These are phyloP conservation scores for Rhynchosporium graminicola DNA, from an alignment of 2,329 filamentous ascomycete genomes.

Conservation along the genomic window DNA sequence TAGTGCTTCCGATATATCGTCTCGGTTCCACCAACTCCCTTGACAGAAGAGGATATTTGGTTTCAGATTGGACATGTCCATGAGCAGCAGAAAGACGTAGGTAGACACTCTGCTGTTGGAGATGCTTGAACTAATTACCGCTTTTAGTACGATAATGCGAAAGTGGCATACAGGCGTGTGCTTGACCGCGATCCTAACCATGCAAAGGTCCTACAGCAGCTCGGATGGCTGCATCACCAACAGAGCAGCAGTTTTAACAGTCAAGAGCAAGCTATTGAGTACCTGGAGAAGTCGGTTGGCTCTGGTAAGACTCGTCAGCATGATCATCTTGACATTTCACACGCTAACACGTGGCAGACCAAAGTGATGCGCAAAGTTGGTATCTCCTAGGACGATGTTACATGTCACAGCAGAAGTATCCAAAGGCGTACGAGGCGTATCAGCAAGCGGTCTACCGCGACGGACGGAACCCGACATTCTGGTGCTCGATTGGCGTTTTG, in stretches of 20 bases:
- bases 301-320: conserved; percentile 64
- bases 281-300: conserved; percentile 92
- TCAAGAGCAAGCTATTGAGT: conserved; percentile 95
- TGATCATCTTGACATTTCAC: conserved; percentile 30
- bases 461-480: conserved; percentile 96
- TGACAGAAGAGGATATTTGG: conserved; percentile 98
- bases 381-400: conserved; percentile 96
- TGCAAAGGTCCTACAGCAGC: conserved; percentile 95
- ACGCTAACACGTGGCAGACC: conserved; percentile 61
- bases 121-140: conserved; percentile 30
- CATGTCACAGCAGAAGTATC: conserved; percentile 99
- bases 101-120: conserved; percentile 43
- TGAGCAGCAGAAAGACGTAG: conserved; percentile 96
- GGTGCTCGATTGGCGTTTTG: conserved; percentile 98
- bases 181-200: conserved; percentile 94
- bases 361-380: conserved; percentile 96
- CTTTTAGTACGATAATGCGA: conserved; percentile 83
- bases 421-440: conserved; percentile 97
- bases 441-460: conserved; percentile 98
- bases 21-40: conserved; percentile 81
- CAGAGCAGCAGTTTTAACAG: conserved; percentile 88
- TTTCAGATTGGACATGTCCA: conserved; percentile 99
- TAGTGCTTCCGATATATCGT: conserved; percentile 99
- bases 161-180: conserved; percentile 88
- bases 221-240: conserved; percentile 97